These are phyloP conservation scores for Thermoascus crustaceus DNA, from an alignment of 2,329 filamentous ascomycete species.

Conservation along the genomic window DNA sequence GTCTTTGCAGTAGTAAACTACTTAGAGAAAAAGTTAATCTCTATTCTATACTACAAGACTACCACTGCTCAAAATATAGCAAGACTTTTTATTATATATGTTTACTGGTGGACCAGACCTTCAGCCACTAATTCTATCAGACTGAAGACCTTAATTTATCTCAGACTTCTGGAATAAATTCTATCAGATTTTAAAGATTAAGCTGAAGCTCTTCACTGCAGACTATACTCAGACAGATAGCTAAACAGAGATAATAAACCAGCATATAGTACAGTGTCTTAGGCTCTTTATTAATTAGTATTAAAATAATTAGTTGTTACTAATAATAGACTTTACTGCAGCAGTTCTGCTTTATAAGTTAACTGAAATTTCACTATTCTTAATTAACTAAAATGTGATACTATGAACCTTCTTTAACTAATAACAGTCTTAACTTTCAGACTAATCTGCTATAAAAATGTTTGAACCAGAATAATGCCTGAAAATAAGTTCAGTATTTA, in stretches of 20 bases:
- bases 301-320: constrained; percentile 1
- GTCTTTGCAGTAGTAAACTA: constrained; percentile 2
- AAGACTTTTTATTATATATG: too few species aligned
- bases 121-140: not conserved
- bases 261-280: not conserved
- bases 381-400: not conserved
- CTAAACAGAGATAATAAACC: constrained; percentile 1
- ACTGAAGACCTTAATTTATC: not conserved
- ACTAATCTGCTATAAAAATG: not conserved
- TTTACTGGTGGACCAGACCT: not conserved
- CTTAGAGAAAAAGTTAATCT: too few species aligned
- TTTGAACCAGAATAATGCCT: not conserved
- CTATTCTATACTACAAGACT: too few species aligned
- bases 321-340: not conserved
- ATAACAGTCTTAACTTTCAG: not conserved
- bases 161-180: constrained; percentile 3
- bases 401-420: constrained; percentile 1
- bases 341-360: not conserved
- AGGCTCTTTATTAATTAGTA: constrained; percentile 1
- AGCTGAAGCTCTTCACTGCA: not conserved
- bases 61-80: too few species aligned
- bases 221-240: not conserved
- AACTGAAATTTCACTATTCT: not conserved
- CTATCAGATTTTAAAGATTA: constrained; percentile 1
- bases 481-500: not conserved